Percentiles rank a stretch among this genome's conserved stretches.
Evolutionary conservation across 352 stramenopile genomes (phyloP).

Genomic region (Pythium sp.): DNA sequence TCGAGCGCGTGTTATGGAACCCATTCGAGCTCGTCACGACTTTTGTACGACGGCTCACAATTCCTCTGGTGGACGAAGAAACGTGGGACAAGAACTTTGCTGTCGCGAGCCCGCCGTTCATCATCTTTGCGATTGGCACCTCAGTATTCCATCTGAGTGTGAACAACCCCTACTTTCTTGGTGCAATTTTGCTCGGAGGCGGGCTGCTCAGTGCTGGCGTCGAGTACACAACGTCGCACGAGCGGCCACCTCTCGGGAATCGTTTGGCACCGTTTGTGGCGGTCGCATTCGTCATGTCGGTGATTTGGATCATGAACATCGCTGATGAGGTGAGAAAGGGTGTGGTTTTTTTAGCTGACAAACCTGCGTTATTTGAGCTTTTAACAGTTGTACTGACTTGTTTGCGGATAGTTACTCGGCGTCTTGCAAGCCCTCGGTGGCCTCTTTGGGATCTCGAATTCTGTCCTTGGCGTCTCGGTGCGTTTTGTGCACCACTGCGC

Average conservation of each 20-base stretch:
- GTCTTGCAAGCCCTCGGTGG: slow-evolving; percentile 71
- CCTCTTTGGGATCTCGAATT: slow-evolving; percentile 74
- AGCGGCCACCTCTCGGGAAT: slow-evolving; percentile 47
- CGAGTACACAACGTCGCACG: slow-evolving; percentile 39
- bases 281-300: slow-evolving; percentile 80
- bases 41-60: slow-evolving; percentile 67
- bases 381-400: background rate
- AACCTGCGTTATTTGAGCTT: background rate
- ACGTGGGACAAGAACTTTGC: slow-evolving; percentile 79
- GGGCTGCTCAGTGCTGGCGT: slow-evolving; percentile 41
- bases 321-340: slow-evolving; percentile 49
- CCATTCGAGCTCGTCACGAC: slow-evolving; percentile 68
- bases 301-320: slow-evolving; percentile 88
- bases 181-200: slow-evolving; percentile 38
- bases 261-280: slow-evolving; percentile 56
- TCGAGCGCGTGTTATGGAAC: slow-evolving; percentile 60
- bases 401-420: slow-evolving; percentile 36
- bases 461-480: slow-evolving; percentile 75
- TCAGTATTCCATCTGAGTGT: slow-evolving; percentile 53
- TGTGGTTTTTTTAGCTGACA: background rate
- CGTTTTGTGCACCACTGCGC: slow-evolving; percentile 13
- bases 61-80: slow-evolving; percentile 76
- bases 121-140: slow-evolving; percentile 52
- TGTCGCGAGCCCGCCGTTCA: slow-evolving; percentile 59
- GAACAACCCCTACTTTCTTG: slow-evolving; percentile 43